Evolutionary conservation across 73 alveolate genomes (phyloP), one percentile per base, ranked within the genome.

Genomic region (Stentor coeruleus): DNA sequence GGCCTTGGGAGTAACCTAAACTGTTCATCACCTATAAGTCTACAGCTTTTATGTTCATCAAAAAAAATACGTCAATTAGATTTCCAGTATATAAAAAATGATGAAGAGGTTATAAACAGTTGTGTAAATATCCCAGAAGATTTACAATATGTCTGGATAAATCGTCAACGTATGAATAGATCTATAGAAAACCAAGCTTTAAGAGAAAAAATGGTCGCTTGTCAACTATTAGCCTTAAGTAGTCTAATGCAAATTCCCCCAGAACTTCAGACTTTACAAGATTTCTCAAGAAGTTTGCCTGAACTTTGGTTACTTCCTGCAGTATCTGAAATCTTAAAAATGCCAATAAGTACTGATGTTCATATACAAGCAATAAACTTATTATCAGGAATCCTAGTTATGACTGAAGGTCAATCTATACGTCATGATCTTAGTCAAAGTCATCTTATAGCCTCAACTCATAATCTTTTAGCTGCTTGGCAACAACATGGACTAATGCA

Each of bases 401-500:
- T 75, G 77, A 20, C 58, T 15, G 83, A 75, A 75, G 83, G 83
- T 1, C 72, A 75, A 38, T n/a, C 83, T 28, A 20, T 11, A 14
- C 36, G 79, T 15, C 79, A 66, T 26, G 79, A 66, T 20, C 42
- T 31, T 20, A 28, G 49, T 66, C 39, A 20, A 66, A 66, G 79
- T 31, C 79, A 66, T 20, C 39, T 66, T 0, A 66, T 66, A 26
- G 37, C 79, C n/a, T 20, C 79, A 1, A 66, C 79, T 40, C 36
- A 20, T 2, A 33, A 20, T 20, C 37, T 66, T 37, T 66, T 75
- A 37, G 83, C 59, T n/a, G 59, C 74, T 6, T 38, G 38, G 72
- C 72, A 39, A 35, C 72, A 75, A 39, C 83, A 75, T 35, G 83
- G 83, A 2, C 72, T 75, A 36, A 75, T 75, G 26, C 72, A 75